Base-by-base conservation (phyloP, 1,139 yeast genomes). In the Geotrichum restrictum region DNA sequence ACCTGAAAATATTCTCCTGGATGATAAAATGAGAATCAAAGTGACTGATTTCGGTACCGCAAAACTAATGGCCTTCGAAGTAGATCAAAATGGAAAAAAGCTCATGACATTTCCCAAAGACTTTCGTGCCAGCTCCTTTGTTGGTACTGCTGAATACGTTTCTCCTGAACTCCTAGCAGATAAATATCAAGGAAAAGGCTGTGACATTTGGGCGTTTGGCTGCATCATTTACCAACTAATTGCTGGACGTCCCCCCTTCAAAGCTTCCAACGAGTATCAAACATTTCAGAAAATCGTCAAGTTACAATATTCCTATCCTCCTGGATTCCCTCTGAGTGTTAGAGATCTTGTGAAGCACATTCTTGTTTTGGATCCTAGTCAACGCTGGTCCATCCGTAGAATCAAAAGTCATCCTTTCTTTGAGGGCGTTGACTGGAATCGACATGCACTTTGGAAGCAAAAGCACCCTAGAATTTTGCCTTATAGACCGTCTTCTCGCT, bases 1-100 rank as follows among this genome's bases (percentile, higher is more conserved):
- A 70, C 99, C 99, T 0, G 99, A 93, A 64, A 93, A 93, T 59
- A 71, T 74, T 42, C 72, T 93, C 59, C 80, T 94, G 51, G 95
- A 91, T 61, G 77, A 78, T 56, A 83, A 86, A 55, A 83, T 86
- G 81, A 82, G 87, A 59, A 76, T 93, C 55, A 89, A 89, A 68
- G 80, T 94, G 52, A 93, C 98, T n/a, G 99, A 94, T 70, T 94
- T 94, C 69, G 99, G 99, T 24, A 94, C 98, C 1, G 98, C 98
- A 1, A 91, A 89, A 67, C 71, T 94, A 33, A 70, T 93, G 49
- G 82, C 77, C 45, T 73, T 73, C 13, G 74, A 73, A 42, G 82
- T 78, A 63, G 61, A 58, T 14, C 48, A 57, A 16, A 63, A 62
- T 7, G 54, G 53, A 8, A 51, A 48, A 8, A 41, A 39, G 29